Evolutionary conservation across 768 basidiomycete species (phyloP).

Genomic region (Solioccasus polychromus): DNA sequence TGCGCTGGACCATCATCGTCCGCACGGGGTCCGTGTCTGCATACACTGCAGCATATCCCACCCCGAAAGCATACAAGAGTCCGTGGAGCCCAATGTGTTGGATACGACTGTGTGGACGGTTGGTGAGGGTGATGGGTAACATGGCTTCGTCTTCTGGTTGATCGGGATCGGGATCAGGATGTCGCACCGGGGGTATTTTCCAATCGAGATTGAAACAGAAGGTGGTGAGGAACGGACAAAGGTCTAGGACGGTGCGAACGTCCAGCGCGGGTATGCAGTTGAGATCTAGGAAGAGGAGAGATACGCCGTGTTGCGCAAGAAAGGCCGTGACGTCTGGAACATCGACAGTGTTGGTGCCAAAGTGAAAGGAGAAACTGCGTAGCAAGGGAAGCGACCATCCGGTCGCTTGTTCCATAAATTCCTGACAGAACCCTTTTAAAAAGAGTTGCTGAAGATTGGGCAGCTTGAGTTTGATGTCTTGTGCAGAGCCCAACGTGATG

Average conservation of each 20-base stretch:
- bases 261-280: slow-evolving; percentile 56
- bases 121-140: slow-evolving; percentile 39
- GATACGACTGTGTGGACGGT: slow-evolving; percentile 55
- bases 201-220: slow-evolving; percentile 79
- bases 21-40: slow-evolving; percentile 42
- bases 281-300: slow-evolving; percentile 64
- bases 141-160: slow-evolving; percentile 27
- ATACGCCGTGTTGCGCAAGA: slow-evolving; percentile 53
- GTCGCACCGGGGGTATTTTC: slow-evolving; percentile 39
- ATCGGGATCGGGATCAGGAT: slow-evolving; percentile 16
- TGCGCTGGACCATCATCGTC: slow-evolving; percentile 44
- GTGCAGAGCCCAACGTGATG: slow-evolving; percentile 59
- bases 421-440: slow-evolving; percentile 55
- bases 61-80: slow-evolving; percentile 66
- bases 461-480: slow-evolving; percentile 51
- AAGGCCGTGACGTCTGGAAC: slow-evolving; percentile 60
- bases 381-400: slow-evolving; percentile 69
- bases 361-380: slow-evolving; percentile 53
- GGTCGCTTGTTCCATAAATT: slow-evolving; percentile 66
- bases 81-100: slow-evolving; percentile 67
- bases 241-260: slow-evolving; percentile 55
- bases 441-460: slow-evolving; percentile 61
- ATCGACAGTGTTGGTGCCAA: slow-evolving; percentile 35
- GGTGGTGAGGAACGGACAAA: slow-evolving; percentile 58
- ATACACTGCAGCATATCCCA: slow-evolving; percentile 47